Conservation (phyloP, 768 basidiomycete genomes). For the Phaffia tasmanica region DNA sequence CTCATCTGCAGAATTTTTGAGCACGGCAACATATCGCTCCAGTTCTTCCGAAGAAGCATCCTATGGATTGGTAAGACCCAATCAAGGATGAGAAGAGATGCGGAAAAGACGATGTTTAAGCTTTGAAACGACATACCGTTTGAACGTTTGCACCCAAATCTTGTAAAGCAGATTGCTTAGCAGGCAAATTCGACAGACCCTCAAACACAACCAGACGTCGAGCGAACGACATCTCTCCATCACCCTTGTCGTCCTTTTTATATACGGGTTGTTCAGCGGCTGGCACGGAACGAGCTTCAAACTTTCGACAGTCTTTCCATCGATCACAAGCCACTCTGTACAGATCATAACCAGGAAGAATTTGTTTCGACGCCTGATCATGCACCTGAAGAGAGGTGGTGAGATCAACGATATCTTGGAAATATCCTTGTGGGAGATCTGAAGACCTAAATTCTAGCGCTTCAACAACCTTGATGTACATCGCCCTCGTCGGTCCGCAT, state of each 20-base stretch:
- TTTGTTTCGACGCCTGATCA: no score
- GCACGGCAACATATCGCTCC: not conserved
- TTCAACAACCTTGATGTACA: conserved; percentile 14
- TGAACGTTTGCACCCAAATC: conserved; percentile 10
- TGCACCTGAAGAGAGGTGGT: no score
- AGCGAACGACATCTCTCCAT: not conserved
- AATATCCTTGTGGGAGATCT: no score
- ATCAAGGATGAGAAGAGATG: no score
- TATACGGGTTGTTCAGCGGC: no score
- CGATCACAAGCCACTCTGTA: no score
- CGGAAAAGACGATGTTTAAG: no score
- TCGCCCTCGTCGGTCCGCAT: conserved; percentile 17
- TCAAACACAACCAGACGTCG: conserved; percentile 11
- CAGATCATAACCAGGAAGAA: no score
- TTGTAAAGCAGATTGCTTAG: conserved; percentile 8
- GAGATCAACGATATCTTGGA: no score
- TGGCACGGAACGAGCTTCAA: no score
- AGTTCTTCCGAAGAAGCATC: not conserved
- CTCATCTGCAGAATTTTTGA: not conserved
- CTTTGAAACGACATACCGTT: not conserved
- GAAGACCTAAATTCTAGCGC: not conserved
- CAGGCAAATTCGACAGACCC: not conserved
- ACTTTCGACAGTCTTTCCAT: no score
- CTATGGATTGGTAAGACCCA: no score
- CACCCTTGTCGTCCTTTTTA: not conserved